phyloP scores from a whole-genome alignment of 768 basidiomycete species.

The Amanita thiersii region DNA sequence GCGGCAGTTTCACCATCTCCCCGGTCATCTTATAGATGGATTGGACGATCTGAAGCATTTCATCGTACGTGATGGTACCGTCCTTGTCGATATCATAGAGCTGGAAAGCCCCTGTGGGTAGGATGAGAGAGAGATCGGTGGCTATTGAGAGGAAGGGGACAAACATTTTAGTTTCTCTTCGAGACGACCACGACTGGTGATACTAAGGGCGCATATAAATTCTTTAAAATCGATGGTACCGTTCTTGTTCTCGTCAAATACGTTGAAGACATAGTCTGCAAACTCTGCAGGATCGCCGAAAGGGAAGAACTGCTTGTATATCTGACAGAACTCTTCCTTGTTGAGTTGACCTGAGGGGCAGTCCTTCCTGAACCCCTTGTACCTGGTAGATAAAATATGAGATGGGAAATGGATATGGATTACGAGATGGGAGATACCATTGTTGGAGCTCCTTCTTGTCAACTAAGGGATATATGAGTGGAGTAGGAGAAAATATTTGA shows the following conservation, averaged over 20 bases:
- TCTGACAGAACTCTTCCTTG: slow-evolving; percentile 91
- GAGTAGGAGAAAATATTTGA: slow-evolving; percentile 5
- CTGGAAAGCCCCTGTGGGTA: slow-evolving; percentile 90
- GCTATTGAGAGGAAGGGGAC: slow-evolving; percentile 21
- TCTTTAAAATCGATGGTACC: slow-evolving; percentile 99
- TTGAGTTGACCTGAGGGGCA: slow-evolving; percentile 96
- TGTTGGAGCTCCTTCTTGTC: slow-evolving; percentile 97
- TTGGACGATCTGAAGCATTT: slow-evolving; percentile 97
- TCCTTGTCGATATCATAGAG: slow-evolving; percentile 99
- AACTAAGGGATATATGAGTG: slow-evolving; percentile 37
- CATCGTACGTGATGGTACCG: slow-evolving; percentile 95
- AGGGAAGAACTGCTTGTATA: slow-evolving; percentile 99
- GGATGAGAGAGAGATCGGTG: slow-evolving; percentile 12
- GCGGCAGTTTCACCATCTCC: slow-evolving; percentile 97
- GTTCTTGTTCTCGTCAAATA: slow-evolving; percentile 92
- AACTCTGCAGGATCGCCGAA: slow-evolving; percentile 97
- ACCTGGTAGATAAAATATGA: slow-evolving; percentile 44
- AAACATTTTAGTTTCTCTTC: slow-evolving; percentile 98
- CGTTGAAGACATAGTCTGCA: slow-evolving; percentile 98
- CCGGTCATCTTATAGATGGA: slow-evolving; percentile 99
- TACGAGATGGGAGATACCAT: slow-evolving; percentile 45
- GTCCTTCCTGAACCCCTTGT: slow-evolving; percentile 99
- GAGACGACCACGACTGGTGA: slow-evolving; percentile 85
- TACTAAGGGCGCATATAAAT: slow-evolving; percentile 95
- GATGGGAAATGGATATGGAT: slow-evolving; percentile 9